Percentiles rank a stretch among this genome's conserved stretches.
Conservation (phyloP, 805 yeast species). For the Metschnikowia peoriensis region DNA sequence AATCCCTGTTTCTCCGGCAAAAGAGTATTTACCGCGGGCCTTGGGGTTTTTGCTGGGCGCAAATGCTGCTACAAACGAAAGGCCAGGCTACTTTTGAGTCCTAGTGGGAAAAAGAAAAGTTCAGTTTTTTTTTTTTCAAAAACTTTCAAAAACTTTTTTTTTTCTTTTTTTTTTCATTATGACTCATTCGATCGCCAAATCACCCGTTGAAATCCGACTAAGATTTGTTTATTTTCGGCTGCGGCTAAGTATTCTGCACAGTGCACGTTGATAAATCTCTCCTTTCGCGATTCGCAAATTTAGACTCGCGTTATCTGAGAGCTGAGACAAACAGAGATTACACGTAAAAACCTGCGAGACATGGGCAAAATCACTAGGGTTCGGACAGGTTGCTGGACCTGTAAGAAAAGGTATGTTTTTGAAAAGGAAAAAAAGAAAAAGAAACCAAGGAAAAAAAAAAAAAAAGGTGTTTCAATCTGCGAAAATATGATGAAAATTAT, state of each 20-base stretch:
- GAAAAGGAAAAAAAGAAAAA: no score
- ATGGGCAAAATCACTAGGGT: constrained; percentile 48
- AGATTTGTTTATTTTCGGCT: background rate
- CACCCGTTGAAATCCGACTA: no score
- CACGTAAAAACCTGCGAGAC: background rate
- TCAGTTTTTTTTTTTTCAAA: no score
- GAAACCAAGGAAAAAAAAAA: no score
- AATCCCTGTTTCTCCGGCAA: constrained; percentile 32
- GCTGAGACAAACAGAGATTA: background rate
- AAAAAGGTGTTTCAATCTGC: no score
- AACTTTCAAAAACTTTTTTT: no score
- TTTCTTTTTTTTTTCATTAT: no score
- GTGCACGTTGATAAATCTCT: no score
- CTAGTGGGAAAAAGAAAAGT: no score
- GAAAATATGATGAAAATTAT: no score
- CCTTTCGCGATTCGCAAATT: background rate
- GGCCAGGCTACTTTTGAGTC: background rate
- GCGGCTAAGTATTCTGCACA: background rate
- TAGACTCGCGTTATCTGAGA: background rate
- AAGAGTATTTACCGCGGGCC: constrained; percentile 24
- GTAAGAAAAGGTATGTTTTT: constrained; percentile 45
- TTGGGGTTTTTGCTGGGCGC: background rate
- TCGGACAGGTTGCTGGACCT: constrained; percentile 58
- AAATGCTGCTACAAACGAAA: background rate
- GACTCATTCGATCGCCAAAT: no score